Base-by-base conservation (phyloP, 2,329 filamentous ascomycete species). In the Tolypocladium pustulatum region DNA sequence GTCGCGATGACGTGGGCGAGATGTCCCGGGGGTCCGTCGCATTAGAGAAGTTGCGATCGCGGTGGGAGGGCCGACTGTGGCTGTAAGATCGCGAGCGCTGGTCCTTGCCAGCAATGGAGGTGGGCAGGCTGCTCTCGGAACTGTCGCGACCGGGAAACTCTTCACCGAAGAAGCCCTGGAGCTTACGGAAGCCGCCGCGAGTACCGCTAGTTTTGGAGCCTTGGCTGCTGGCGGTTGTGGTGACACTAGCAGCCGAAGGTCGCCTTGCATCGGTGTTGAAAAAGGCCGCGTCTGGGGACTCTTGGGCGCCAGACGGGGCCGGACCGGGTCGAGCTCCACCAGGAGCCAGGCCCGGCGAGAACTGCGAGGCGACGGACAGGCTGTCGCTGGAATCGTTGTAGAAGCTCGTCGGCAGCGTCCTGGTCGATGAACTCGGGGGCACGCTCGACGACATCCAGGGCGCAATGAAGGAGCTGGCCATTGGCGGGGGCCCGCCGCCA, bases 91-190 rank as follows among this genome's bases (percentile, higher is more conserved):
- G 82, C 61, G 81, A 81, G 62, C 85, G 83, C 66, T 82, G 80
- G 65, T 88, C 84, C 71, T 84, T 85, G 65, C 69, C 70, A 60
- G 70, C 67, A 63, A 71, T 68, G 56, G 75, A 78, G 61, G 74
- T 75, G 61, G 78, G 75, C 66, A 89, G 73, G 73, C 84, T 86
- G 65, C 83, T 81, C 60, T 95, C 90, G 57, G 89, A 91, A 63
- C 86, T 86, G 69, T 92, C 88, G 64, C 82, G 80, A 41, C 82
- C 84, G 60, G 85, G 84, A 71, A 89, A 91, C 69, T 96, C 92
- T 66, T 97, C 93, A 54, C 93, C 92, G 74, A 97, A 96, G 71
- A 97, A 93, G 49, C 88, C 90, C 69, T 94, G 90, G 62, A 96
- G 79, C 74, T 93, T 94, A 73, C 92, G 91, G 59, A 88, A 82